Base-by-base conservation (phyloP, 1,284 basidiomycete genomes). In the Apiotrichum domesticum region DNA sequence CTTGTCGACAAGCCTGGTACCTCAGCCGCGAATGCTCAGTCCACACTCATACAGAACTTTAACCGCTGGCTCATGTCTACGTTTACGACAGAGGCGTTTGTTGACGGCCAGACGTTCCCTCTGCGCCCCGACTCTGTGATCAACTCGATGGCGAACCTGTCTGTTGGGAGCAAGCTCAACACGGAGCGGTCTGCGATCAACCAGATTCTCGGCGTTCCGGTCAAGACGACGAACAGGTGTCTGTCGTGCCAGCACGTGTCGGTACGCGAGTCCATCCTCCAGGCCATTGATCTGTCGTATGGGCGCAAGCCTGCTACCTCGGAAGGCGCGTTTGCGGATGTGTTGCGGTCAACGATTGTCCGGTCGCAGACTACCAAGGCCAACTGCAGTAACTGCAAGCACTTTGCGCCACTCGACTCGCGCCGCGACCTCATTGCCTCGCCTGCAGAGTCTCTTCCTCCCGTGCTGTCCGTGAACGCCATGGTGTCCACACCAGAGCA, bases 1-100 rank as follows among this genome's bases (percentile, higher is more conserved):
- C 80, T 98, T 37, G 84, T 97, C 64, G 95, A 86, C 45, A 87
- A 92, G 62, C n/a, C 46, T 2, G 35, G 33, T 14, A 6, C 46
- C 2, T 42, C 33, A 68, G 77, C 81, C 6, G 78, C 80, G 9
- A 83, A 85, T 61, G 81, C 87, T 33, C 94, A 96, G 68, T 85
- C 85, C 1, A 85, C 88, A 53, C 87, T 92, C 74, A 96, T 97
- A 35, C 96, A 98, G 76, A 85, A 85, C 29, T 94, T 97, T 79
- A 93, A 98, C 73, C 86, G 94, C 33, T 98, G 97, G 79, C 80
- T 98, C 35, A 78, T 98, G 46, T 73, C 73, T 15, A 74, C 72
- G 9, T 72, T 75, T 46, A 68, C 65, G 29, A 64, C 67, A 9
- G 72, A 74, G 57, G 56, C 67, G 0, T 52, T 69, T 13, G 66